phyloP scores from a whole-genome alignment of 352 stramenopile genomes.

The Plasmopara viticola region DNA sequence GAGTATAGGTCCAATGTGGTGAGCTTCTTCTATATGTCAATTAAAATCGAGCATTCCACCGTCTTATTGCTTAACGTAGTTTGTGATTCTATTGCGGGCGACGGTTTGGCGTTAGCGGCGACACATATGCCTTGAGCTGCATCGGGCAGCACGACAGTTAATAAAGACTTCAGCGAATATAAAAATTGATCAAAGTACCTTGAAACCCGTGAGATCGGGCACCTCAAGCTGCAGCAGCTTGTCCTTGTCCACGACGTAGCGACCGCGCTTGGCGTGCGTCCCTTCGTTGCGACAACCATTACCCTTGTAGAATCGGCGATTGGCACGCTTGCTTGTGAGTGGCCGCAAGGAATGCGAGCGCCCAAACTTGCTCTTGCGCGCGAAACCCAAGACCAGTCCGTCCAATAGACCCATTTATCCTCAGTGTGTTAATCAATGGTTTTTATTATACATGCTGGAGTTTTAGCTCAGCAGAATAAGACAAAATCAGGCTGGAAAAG shows the following conservation, averaged over 20 bases:
- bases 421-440: no score
- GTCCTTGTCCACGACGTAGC: slow-evolving; percentile 88
- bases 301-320: slow-evolving; percentile 95
- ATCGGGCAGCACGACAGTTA: slow-evolving; percentile 4
- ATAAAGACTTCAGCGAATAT: neutral
- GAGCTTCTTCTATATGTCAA: no score
- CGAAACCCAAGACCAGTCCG: slow-evolving; percentile 61
- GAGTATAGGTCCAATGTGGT: slow-evolving; percentile 8
- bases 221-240: slow-evolving; percentile 91
- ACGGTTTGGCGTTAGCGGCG: slow-evolving; percentile 58
- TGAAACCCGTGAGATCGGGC: slow-evolving; percentile 91
- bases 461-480: no score
- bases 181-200: slow-evolving; percentile 26
- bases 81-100: slow-evolving; percentile 21
- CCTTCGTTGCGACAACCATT: slow-evolving; percentile 92
- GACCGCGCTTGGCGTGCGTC: slow-evolving; percentile 85
- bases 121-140: slow-evolving; percentile 83
- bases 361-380: slow-evolving; percentile 82
- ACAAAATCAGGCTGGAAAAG: no score
- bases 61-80: no score
- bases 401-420: slow-evolving; percentile 65
- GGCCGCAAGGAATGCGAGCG: slow-evolving; percentile 77
- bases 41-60: no score
- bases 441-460: no score
- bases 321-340: slow-evolving; percentile 90